Conservation (phyloP, 2,329 filamentous ascomycete genomes). For the Aspergillus udagawae region DNA sequence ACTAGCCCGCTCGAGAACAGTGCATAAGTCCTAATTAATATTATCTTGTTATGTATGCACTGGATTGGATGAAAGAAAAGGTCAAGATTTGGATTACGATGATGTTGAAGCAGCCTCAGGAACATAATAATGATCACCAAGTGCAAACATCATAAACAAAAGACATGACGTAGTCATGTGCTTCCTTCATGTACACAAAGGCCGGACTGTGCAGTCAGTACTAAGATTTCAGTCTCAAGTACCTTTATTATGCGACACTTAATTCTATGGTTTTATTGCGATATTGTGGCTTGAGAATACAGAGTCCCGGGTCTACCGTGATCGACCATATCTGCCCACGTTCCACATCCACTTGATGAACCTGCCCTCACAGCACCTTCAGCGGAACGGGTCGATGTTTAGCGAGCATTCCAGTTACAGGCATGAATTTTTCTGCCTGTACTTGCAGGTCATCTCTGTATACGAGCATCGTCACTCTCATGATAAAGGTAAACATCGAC, state of each 20-base stretch:
- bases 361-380: neutral
- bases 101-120: constrained; percentile 3
- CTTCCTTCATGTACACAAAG: neutral
- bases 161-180: constrained; percentile 3
- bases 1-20: neutral
- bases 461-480: neutral
- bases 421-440: constrained; percentile 13
- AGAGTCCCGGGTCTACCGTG: neutral
- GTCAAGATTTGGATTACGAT: neutral
- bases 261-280: neutral
- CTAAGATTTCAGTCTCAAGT: neutral
- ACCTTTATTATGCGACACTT: neutral
- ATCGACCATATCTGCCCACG: neutral
- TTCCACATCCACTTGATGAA: neutral
- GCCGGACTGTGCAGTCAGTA: neutral
- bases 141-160: constrained; percentile 13
- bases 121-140: constrained; percentile 7
- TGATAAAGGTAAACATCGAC: neutral
- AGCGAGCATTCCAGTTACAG: neutral
- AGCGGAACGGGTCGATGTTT: neutral
- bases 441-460: neutral
- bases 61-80: neutral
- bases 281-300: neutral
- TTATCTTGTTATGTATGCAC: neutral
- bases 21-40: neutral